Conservation (phyloP, 306 rosid species). For the Dryas alaskensis region DNA sequence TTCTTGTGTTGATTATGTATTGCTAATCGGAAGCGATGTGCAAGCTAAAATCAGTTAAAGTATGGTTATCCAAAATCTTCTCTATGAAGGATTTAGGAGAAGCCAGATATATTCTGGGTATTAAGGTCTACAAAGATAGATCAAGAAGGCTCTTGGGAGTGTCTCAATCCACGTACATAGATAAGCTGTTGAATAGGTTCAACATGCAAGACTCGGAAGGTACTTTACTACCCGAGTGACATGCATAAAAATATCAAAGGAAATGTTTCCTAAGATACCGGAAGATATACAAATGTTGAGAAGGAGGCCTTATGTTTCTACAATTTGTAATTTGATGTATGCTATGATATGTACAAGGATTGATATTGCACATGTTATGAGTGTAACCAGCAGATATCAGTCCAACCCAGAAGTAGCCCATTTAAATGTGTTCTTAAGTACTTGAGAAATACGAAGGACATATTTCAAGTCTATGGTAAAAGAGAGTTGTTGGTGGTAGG, state of each 20-base stretch:
- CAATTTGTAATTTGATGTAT: neutral
- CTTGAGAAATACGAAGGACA: neutral
- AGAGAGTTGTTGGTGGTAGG: neutral
- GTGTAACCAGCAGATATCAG: neutral
- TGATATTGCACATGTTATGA: neutral
- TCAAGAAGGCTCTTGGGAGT: neutral
- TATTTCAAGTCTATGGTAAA: neutral
- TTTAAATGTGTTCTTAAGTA: neutral
- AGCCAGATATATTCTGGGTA: neutral
- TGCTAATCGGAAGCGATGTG: neutral
- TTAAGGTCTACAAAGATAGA: neutral
- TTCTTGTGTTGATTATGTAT: neutral
- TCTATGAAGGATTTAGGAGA: constrained; percentile 2
- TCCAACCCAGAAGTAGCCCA: neutral
- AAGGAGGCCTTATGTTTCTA: neutral
- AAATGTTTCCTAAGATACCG: neutral
- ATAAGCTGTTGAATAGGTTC: neutral
- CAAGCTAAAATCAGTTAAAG: neutral
- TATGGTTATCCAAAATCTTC: neutral
- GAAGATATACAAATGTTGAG: neutral
- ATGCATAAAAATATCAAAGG: neutral
- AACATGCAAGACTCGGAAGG: neutral
- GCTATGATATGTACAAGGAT: neutral
- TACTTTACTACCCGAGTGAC: neutral
- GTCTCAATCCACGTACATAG: neutral